These are phyloP conservation scores for Saprolegnia parasitica DNA, from an alignment of 352 stramenopile species.

Conservation along the genomic window DNA sequence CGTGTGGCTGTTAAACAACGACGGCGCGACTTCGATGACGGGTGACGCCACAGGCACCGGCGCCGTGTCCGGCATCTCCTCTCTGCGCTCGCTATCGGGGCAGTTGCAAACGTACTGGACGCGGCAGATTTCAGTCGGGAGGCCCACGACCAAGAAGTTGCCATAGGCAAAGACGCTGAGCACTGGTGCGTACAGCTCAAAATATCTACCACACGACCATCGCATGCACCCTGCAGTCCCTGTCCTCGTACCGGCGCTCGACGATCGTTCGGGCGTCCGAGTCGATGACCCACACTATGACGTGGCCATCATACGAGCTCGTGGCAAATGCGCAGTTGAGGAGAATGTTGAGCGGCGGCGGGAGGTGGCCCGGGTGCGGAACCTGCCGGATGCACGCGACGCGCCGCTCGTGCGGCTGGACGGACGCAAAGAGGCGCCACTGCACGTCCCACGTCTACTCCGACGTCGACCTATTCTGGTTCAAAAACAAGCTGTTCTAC, in stretches of 20 bases:
- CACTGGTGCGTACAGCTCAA: constrained; percentile 23
- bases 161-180: constrained; percentile 6
- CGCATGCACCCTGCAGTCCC: not conserved
- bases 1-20: not conserved
- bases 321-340: constrained; percentile 22
- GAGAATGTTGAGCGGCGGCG: constrained; percentile 20
- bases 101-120: constrained; percentile 2
- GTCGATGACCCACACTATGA: constrained; percentile 27
- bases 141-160: not conserved
- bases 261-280: not conserved
- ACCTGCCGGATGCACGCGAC: constrained; percentile 10
- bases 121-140: constrained; percentile 21
- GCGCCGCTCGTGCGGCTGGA: constrained; percentile 10
- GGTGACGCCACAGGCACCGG: not conserved
- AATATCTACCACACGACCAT: constrained; percentile 11
- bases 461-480: not conserved
- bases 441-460: constrained; percentile 19
- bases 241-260: constrained; percentile 5
- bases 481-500: not conserved
- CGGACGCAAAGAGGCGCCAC: not conserved
- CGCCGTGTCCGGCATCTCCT: not conserved
- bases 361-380: constrained; percentile 15
- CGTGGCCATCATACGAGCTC: constrained; percentile 20
- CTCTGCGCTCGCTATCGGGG: not conserved
- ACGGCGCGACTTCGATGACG: not conserved